Evolutionary conservation across 139 green algal species (phyloP).

Genomic region (Gonium pectorale): DNA sequence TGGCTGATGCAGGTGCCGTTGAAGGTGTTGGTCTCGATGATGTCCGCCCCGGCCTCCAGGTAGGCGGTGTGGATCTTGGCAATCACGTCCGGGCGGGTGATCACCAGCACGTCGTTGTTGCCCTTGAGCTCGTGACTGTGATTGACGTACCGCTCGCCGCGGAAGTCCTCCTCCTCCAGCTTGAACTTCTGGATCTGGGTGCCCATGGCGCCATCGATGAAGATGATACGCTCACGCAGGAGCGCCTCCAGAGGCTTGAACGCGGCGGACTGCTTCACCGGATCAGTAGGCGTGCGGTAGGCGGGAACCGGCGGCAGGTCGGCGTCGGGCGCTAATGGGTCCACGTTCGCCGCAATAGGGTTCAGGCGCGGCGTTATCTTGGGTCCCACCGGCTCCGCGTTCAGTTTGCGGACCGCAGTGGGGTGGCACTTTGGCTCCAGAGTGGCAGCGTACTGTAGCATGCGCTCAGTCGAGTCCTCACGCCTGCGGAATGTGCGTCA

Average conservation of each 20-base stretch:
- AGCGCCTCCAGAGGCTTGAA: constrained; percentile 73
- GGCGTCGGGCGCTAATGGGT: constrained; percentile 57
- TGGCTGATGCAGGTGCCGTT: constrained; percentile 93
- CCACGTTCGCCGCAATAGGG: constrained; percentile 60
- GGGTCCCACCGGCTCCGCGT: constrained; percentile 24
- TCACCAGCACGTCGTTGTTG: constrained; percentile 97
- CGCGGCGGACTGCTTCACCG: not conserved
- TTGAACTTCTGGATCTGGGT: constrained; percentile 89
- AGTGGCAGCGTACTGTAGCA: constrained; percentile 79
- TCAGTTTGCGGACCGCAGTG: constrained; percentile 46
- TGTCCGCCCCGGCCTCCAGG: constrained; percentile 93
- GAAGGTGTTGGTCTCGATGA: constrained; percentile 99
- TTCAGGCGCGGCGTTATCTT: constrained; percentile 62
- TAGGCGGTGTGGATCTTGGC: constrained; percentile 92
- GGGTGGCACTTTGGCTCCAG: constrained; percentile 52
- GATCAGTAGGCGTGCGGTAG: constrained; percentile 53
- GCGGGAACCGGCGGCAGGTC: constrained; percentile 66
- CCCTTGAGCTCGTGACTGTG: constrained; percentile 95
- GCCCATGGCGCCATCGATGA: constrained; percentile 98
- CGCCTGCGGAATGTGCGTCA: not conserved
- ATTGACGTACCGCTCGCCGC: constrained; percentile 72
- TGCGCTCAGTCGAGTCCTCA: not conserved
- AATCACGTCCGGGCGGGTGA: constrained; percentile 95
- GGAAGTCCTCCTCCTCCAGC: constrained; percentile 94
- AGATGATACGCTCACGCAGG: constrained; percentile 90